phyloP scores from a whole-genome alignment of 2,329 filamentous ascomycete genomes.

The Botryotinia calthae region DNA sequence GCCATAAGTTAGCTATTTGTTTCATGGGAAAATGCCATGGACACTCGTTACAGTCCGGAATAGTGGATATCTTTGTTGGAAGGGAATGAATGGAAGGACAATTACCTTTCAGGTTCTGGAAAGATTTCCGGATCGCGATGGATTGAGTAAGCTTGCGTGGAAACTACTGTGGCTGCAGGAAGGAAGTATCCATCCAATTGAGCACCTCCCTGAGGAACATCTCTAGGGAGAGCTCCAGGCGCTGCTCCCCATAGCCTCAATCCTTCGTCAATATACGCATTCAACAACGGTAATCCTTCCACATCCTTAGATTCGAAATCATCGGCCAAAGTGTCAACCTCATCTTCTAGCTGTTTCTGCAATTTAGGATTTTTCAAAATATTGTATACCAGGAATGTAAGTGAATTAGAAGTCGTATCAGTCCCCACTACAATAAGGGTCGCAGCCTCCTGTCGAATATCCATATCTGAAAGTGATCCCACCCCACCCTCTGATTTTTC shows the following conservation, averaged over 20 bases:
- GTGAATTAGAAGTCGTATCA: conserved; percentile 18
- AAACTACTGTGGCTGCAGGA: conserved; percentile 38
- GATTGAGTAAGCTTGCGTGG: conserved; percentile 42
- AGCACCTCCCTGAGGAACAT: conserved; percentile 34
- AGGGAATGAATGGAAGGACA: background rate
- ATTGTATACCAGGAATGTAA: conserved; percentile 13
- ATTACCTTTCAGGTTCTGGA: conserved; percentile 33
- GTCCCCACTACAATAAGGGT: conserved; percentile 13
- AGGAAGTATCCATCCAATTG: conserved; percentile 38
- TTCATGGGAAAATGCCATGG: background rate
- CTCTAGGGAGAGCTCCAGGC: conserved; percentile 37
- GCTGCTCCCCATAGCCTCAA: conserved; percentile 40
- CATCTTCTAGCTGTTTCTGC: background rate
- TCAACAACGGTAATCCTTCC: conserved; percentile 35
- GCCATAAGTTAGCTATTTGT: fast-evolving
- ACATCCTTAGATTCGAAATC: conserved; percentile 22
- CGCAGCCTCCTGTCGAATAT: background rate
- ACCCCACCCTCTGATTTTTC: background rate
- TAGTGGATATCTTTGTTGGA: too few relatives aligned
- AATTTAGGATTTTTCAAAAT: background rate
- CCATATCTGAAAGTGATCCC: background rate
- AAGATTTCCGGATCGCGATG: conserved; percentile 42
- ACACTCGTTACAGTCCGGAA: too few relatives aligned
- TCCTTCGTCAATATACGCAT: conserved; percentile 40
- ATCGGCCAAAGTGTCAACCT: background rate